Evolutionary conservation across 2,329 filamentous ascomycete species (phyloP).

Genomic region (Dothiorella sarmentorum): DNA sequence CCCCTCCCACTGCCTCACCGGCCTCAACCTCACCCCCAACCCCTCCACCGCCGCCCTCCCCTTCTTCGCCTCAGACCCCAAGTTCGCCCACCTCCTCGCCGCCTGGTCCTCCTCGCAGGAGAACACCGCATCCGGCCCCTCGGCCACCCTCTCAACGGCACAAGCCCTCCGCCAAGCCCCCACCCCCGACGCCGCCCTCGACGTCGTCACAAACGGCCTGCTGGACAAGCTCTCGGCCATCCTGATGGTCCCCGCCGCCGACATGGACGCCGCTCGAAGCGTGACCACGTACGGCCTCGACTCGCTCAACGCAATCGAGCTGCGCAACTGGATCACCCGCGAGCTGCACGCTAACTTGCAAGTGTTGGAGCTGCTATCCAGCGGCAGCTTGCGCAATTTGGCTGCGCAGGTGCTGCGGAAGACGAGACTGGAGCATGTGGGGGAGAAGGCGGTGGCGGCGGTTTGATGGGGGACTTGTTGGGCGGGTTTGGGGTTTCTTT

Average conservation of each 20-base stretch:
- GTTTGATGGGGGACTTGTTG: too few species aligned
- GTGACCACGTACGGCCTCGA: constrained; percentile 26
- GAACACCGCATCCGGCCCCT: too few species aligned
- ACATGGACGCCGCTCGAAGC: constrained; percentile 7
- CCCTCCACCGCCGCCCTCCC: neutral
- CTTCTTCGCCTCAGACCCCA: constrained; percentile 8
- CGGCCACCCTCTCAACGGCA: too few species aligned
- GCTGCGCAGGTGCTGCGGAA: constrained; percentile 2
- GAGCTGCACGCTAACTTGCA: constrained; percentile 23
- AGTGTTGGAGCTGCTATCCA: constrained; percentile 23
- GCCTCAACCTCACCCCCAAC: neutral
- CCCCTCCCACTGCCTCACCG: constrained; percentile 8
- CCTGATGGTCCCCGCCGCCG: constrained; percentile 23
- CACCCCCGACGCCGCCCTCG: neutral
- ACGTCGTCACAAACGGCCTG: neutral
- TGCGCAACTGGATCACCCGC: constrained; percentile 27
- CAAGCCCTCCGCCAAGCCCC: neutral
- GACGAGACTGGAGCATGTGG: neutral
- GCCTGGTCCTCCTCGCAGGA: too few species aligned
- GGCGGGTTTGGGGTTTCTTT: too few species aligned
- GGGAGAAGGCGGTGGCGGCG: too few species aligned
- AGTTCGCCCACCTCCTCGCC: neutral
- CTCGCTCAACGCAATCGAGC: constrained; percentile 27
- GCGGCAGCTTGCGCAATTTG: constrained; percentile 1
- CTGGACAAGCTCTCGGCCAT: constrained; percentile 20